Evolutionary conservation across 352 stramenopile genomes (phyloP), one percentile per base, ranked within the genome.

Genomic region (Pythium dissimile): DNA sequence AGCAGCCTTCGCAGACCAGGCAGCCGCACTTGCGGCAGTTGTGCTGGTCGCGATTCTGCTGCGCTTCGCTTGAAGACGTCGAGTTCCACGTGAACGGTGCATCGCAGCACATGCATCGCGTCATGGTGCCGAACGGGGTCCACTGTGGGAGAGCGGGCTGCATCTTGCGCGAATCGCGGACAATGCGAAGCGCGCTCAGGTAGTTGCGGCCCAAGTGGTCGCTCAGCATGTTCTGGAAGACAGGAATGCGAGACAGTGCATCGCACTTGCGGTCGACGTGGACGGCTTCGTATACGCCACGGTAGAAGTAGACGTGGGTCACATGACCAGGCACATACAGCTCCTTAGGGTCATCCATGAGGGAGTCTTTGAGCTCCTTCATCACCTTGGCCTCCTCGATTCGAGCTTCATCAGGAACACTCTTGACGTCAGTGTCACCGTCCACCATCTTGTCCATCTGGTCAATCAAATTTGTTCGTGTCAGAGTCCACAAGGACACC

Each of bases 81-180:
- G 83, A 92, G 59, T 93, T 93, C 86, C 86, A 95, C 42, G 86
- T 95, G 59, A 95, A 95, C 18, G 84, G 83, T 20, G 75, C 84
- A 59, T 94, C 84, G 59, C 86, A 95, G 69, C 82, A 92, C 86
- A 92, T 90, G 68, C 85, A 95, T 13, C 81, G 80, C 26, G 81
- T 89, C 63, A 91, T 89, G 3, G 83, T 93, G 51, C 82, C 83
- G 43, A 89, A 95, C 16, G 80, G 71, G 7, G 89, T 65, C 85
- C 85, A 95, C 48, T 85, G 72, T 0, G 83, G 83, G 0, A 92
- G 61, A 8, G 18, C 39, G 11, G 80, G 76, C 16, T 72, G 75
- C 43, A 81, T 80, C 42, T 75, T 74, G 7, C 85, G 74, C 15
- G 76, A 58, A 44, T 95, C 85, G 5, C 85, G 83, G 11, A 92